Evolutionary conservation across 2,329 filamentous ascomycete genomes (phyloP).

Genomic region (Fusarium caatingaense): DNA sequence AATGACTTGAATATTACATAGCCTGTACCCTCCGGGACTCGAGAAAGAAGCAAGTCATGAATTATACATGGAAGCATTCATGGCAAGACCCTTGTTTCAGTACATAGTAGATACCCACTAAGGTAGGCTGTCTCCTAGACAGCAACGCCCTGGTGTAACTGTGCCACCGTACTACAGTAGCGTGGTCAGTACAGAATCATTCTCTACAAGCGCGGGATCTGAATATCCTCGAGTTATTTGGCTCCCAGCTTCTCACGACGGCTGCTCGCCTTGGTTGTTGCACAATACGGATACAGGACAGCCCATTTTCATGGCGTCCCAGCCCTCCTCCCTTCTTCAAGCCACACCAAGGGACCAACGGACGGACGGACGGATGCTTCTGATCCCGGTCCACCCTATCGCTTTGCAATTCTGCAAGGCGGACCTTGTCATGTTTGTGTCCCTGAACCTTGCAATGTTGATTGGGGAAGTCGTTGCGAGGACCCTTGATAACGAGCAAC

Average conservation of each 20-base stretch:
- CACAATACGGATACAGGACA: slow-evolving; percentile 4
- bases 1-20: not conserved
- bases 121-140: slow-evolving; percentile 5
- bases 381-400: slow-evolving; percentile 5
- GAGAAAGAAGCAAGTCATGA: not conserved
- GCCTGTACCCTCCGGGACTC: not conserved
- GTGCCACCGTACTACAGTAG: not conserved
- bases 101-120: not conserved
- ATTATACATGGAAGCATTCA: not conserved
- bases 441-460: slow-evolving; percentile 2
- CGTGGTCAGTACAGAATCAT: slow-evolving; percentile 2
- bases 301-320: slow-evolving; percentile 1
- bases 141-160: slow-evolving; percentile 8
- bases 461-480: slow-evolving; percentile 36
- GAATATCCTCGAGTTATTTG: not conserved
- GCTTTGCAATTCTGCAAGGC: slow-evolving; percentile 1
- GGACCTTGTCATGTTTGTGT: slow-evolving; percentile 2
- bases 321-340: slow-evolving; percentile 13
- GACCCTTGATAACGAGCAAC: not conserved
- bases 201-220: slow-evolving; percentile 26
- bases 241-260: slow-evolving; percentile 2
- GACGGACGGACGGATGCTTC: slow-evolving; percentile 2
- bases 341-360: slow-evolving; percentile 28
- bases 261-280: slow-evolving; percentile 18
- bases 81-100: slow-evolving; percentile 15